Conservation (phyloP, 768 basidiomycete genomes). For the Amanita inopinata region DNA sequence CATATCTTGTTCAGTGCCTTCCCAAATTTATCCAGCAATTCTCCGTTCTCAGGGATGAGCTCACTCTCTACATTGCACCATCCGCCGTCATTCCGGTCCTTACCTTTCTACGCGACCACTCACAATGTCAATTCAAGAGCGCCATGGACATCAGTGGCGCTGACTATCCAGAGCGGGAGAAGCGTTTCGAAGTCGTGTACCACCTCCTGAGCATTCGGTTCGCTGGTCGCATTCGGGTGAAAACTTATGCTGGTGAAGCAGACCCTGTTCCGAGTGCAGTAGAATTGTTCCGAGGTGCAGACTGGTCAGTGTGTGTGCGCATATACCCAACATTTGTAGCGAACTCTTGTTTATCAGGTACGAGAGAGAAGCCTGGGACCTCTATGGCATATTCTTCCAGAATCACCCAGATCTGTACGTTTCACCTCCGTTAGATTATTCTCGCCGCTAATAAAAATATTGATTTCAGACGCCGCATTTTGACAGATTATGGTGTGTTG, state of each 20-base stretch:
- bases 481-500: conserved; percentile 87
- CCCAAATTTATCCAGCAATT: conserved; percentile 99
- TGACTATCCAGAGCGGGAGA: conserved; percentile 88
- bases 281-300: conserved; percentile 79
- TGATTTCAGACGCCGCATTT: conserved; percentile 71
- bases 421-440: background rate
- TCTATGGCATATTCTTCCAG: conserved; percentile 94
- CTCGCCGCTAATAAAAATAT: conserved; percentile 6
- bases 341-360: conserved; percentile 45
- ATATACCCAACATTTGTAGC: background rate
- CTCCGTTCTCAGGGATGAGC: conserved; percentile 92
- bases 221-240: conserved; percentile 85
- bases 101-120: conserved; percentile 90
- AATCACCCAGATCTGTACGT: conserved; percentile 93
- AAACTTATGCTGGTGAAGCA: conserved; percentile 93
- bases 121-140: conserved; percentile 88
- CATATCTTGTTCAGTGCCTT: conserved; percentile 86
- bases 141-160: conserved; percentile 93
- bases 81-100: conserved; percentile 75
- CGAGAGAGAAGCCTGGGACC: conserved; percentile 96
- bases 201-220: conserved; percentile 77
- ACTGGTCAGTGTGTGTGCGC: conserved; percentile 56
- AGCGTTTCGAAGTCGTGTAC: conserved; percentile 96
- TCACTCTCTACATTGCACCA: conserved; percentile 82
- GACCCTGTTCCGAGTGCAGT: conserved; percentile 81